Evolutionary conservation across 768 basidiomycete species (phyloP).

Genomic region (Harrya chromipes): DNA sequence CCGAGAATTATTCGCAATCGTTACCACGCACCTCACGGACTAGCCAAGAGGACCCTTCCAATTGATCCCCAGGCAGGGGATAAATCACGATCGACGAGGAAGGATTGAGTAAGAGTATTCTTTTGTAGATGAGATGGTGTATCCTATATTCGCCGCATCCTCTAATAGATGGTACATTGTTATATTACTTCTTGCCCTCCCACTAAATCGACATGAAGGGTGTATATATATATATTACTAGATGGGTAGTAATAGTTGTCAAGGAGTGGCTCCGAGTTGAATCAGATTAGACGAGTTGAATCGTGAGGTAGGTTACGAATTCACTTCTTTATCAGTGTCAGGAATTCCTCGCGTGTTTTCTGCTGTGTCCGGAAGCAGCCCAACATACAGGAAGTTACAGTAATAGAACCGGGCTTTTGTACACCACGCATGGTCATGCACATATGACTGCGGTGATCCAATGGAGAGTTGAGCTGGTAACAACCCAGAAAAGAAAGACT

Average conservation of each 20-base stretch:
- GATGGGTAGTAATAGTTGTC: slow-evolving; percentile 19
- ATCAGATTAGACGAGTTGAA: slow-evolving; percentile 45
- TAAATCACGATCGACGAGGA: slow-evolving; percentile 50
- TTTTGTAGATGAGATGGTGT: slow-evolving; percentile 7
- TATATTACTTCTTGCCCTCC: slow-evolving; percentile 16
- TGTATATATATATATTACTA: slow-evolving; percentile 20
- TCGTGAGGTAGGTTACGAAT: slow-evolving; percentile 28
- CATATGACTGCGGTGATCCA: slow-evolving; percentile 61
- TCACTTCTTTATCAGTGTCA: slow-evolving; percentile 70
- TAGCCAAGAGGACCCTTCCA: slow-evolving; percentile 59
- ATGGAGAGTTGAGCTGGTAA: slow-evolving; percentile 9
- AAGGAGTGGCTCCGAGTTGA: slow-evolving; percentile 31
- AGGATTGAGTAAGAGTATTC: slow-evolving; percentile 39
- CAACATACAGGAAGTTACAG: slow-evolving; percentile 96
- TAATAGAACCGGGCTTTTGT: slow-evolving; percentile 95
- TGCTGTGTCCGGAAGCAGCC: slow-evolving; percentile 98
- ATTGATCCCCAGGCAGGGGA: slow-evolving; percentile 62
- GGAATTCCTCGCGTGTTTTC: slow-evolving; percentile 97
- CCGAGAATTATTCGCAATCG: slow-evolving; percentile 56
- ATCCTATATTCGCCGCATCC: slow-evolving; percentile 6
- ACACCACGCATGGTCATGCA: slow-evolving; percentile 99
- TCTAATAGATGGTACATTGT: slow-evolving; percentile 8
- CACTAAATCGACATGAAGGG: slow-evolving; percentile 9
- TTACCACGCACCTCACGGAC: slow-evolving; percentile 39
- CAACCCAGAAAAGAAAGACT: slow-evolving; percentile 33